Evolutionary conservation across 2,329 filamentous ascomycete species (phyloP), one percentile per base, ranked within the genome.

Genomic region (Daldinia sp.): DNA sequence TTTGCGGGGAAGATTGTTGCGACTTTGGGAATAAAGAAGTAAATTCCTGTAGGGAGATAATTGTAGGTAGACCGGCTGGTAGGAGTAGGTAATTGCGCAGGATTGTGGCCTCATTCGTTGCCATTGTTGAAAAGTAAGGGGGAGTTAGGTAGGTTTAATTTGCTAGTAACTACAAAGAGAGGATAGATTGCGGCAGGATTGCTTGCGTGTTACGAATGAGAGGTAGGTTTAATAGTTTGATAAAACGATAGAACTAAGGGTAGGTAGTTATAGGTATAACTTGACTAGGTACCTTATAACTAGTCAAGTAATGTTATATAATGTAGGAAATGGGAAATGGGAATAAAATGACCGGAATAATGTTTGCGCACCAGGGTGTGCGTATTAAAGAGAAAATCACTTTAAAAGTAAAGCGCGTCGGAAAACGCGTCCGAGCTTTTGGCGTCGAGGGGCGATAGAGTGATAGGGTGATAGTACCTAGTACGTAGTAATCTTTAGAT

Each of bases 81-180:
- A 89, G 83, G 32, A 96, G 85, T 61, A 96, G 86, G 75, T 94
- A 96, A 77, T 90, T 89, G 72, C 83, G 83, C 52, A 96, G 85
- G 67, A 96, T 91, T 25, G 87, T 85, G 58, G 86, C 82, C 79
- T 96, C 93, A 43, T 88, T 89, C 7, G 90, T 88, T 3, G 91
- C 81, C 90, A 93, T 93, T 63, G 66, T 80, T 55, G 49, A 29
- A 19, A 17, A n/a, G 35, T 23, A 51, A 9, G 13, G 13, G n/a
- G 10, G 2, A 35, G 15, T 13, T n/a, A 25, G 10, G 15, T 48
- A 13, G 9, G 23, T 47, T 47, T 2, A 29, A 21, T 25, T 13
- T 30, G 15, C 15, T 2, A 32, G 6, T 7, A 23, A 41, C 8
- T 19, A 41, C 32, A 30, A 21, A 29, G 37, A 51, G 35, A 49